These are phyloP conservation scores for Acidomyces sp. DNA, from an alignment of 495 filamentous ascomycete species.

Conservation along the genomic window DNA sequence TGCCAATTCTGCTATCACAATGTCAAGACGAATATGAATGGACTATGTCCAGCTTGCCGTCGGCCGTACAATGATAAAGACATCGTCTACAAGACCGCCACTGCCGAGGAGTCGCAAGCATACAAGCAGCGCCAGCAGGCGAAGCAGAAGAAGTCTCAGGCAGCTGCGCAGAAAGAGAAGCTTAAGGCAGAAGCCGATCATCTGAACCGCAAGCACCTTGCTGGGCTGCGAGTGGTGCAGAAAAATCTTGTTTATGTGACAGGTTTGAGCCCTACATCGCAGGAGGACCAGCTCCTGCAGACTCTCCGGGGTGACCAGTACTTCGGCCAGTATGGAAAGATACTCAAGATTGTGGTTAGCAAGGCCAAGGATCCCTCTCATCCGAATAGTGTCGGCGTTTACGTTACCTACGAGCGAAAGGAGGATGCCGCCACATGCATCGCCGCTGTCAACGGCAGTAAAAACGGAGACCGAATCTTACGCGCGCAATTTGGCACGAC, in stretches of 20 bases:
- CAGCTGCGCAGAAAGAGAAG: constrained; percentile 82
- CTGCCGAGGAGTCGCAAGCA: constrained; percentile 70
- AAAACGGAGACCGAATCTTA: constrained; percentile 75
- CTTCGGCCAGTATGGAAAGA: constrained; percentile 97
- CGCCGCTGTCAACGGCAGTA: constrained; percentile 75
- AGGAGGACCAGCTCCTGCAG: constrained; percentile 77
- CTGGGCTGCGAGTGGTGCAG: constrained; percentile 88
- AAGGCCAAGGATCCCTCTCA: constrained; percentile 70
- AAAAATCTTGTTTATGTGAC: constrained; percentile 99
- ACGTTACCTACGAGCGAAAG: constrained; percentile 87
- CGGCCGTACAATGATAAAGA: constrained; percentile 90
- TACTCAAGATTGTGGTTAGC: constrained; percentile 96
- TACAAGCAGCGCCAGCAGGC: constrained; percentile 71
- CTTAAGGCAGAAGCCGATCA: constrained; percentile 93
- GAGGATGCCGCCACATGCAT: constrained; percentile 83
- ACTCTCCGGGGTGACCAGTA: constrained; percentile 80
- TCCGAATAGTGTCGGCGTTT: constrained; percentile 75
- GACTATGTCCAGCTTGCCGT: constrained; percentile 89
- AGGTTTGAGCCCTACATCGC: constrained; percentile 76
- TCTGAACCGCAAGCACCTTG: constrained; percentile 84
- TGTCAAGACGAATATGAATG: constrained; percentile 90
- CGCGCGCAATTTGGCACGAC: constrained; percentile 94
- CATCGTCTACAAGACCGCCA: constrained; percentile 88
- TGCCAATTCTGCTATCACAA: constrained; percentile 99
- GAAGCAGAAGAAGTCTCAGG: constrained; percentile 81